Base-by-base conservation (phyloP, 1,284 basidiomycete species). In the Melanopsichium pennsylvanicum region DNA sequence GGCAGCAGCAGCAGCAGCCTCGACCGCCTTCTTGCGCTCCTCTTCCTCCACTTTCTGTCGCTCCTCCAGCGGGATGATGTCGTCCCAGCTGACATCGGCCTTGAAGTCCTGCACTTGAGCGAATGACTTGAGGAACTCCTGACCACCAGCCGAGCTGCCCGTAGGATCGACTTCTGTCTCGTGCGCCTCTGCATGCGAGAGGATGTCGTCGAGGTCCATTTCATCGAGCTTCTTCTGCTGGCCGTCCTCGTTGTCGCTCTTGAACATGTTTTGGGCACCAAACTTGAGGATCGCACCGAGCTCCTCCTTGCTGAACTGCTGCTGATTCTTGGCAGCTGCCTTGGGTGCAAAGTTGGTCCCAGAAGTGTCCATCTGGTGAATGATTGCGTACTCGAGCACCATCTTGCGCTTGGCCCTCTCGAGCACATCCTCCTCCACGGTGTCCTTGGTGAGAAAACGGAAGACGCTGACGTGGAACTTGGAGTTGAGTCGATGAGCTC, bases 291-390 rank as follows among this genome's bases (percentile, higher is more conserved):
- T 97, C n/a, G 94, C 93, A 31, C 91, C 91, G 32, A 99, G 86
- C 82, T 99, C 96, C 73, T 98, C 96, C 83, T 95, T 97, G 83
- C 92, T 96, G 75, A 97, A 86, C 81, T 94, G 91, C 37, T 87
- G 84, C 21, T 70, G 63, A 31, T 68, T 71, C 62, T 78, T 78
- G 43, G 60, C 44, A n/a, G 61, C 46, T 8, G 67, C 61, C 38
- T 92, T 92, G 46, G 90, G 88, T 37, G 75, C 90, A 69, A 98
- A 88, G 83, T 97, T 93, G 40, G 92, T 92, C 70, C 97, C 96
- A 31, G 93, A 94, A 25, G 96, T 99, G 84, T 99, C 96, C 89
- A 98, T 97, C 84, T 98, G 95, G 83, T 97, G 95, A 85, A 99
- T 97, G 84, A 99, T 97, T 45, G 95, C 96, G 84, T 98, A 97